Percentiles rank a stretch among this genome's conserved stretches.
These are phyloP conservation scores for Ceratocystis lukuohia DNA, from an alignment of 2,329 filamentous ascomycete species.

Conservation along the genomic window DNA sequence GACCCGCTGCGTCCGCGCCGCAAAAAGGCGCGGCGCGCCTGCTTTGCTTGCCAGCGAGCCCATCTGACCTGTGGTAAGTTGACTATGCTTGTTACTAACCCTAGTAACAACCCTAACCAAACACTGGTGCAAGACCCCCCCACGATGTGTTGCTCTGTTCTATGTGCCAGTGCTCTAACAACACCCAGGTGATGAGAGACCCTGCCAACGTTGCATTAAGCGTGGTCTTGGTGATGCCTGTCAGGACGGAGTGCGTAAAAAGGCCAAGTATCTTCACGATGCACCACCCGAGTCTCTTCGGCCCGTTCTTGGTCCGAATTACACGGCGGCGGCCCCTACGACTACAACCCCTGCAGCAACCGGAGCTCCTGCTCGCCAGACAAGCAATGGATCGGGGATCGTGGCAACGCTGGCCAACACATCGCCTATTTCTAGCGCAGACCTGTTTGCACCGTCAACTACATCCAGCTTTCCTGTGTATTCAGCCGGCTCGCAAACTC, in stretches of 20 bases:
- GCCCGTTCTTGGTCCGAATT: constrained; percentile 64
- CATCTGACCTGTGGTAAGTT: constrained; percentile 93
- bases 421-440: constrained; percentile 29
- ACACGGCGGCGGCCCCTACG: constrained; percentile 42
- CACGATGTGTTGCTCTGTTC: not conserved
- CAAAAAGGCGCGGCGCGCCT: constrained; percentile 92
- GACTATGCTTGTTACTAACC: too few species aligned
- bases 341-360: not conserved
- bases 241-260: constrained; percentile 93
- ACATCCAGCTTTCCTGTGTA: constrained; percentile 40
- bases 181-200: constrained; percentile 72
- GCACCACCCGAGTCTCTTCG: constrained; percentile 78
- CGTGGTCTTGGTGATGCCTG: constrained; percentile 81
- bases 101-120: too few species aligned
- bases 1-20: constrained; percentile 78
- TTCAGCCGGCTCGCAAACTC: constrained; percentile 32
- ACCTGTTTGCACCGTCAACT: constrained; percentile 37
- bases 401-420: constrained; percentile 36
- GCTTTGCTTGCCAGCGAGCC: constrained; percentile 91
- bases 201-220: constrained; percentile 88
- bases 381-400: not conserved
- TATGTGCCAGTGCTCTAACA: not conserved
- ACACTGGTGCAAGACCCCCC: not conserved
- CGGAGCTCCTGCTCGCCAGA: not conserved
- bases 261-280: constrained; percentile 97